Evolutionary conservation across 148 eudicot species (phyloP).

Genomic region (Mesembryanthemum crystallinum): DNA sequence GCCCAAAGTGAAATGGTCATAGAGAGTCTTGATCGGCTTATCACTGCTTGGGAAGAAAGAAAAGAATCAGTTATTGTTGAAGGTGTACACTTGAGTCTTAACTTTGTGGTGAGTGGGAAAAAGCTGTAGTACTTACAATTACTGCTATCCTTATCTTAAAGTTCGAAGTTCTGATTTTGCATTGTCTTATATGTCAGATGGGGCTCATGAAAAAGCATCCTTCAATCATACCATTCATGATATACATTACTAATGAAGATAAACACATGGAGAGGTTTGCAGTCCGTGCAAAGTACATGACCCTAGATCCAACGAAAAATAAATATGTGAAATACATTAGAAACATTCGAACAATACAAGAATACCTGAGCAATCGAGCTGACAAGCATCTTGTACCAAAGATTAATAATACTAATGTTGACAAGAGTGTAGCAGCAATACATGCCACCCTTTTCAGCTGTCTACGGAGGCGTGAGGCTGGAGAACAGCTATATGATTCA

Average conservation of each 20-base stretch:
- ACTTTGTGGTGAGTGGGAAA: conserved; percentile 68
- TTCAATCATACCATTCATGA: conserved; percentile 93
- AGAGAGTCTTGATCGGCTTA: conserved; percentile 89
- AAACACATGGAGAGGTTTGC: conserved; percentile 97
- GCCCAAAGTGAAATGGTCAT: conserved; percentile 99
- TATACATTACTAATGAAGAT: conserved; percentile 87
- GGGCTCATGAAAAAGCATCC: conserved; percentile 99
- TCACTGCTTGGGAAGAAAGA: conserved; percentile 93
- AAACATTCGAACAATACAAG: conserved; percentile 88
- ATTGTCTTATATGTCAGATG: conserved; percentile 55
- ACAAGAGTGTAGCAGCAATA: conserved; percentile 89
- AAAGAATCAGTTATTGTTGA: conserved; percentile 94
- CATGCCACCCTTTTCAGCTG: conserved; percentile 92
- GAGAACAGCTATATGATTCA: conserved; percentile 76
- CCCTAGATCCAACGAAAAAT: conserved; percentile 88
- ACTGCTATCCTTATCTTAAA: neutral
- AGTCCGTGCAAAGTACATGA: conserved; percentile 96
- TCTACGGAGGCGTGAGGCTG: conserved; percentile 74
- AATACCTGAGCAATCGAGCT: conserved; percentile 85
- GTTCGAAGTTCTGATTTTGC: neutral
- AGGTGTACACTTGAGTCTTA: conserved; percentile 98
- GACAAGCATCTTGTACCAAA: conserved; percentile 94
- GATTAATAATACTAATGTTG: conserved; percentile 92
- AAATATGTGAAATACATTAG: conserved; percentile 87
- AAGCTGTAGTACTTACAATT: neutral